Base-by-base conservation (phyloP, 345 rosid species). In the Ceriops tagal region DNA sequence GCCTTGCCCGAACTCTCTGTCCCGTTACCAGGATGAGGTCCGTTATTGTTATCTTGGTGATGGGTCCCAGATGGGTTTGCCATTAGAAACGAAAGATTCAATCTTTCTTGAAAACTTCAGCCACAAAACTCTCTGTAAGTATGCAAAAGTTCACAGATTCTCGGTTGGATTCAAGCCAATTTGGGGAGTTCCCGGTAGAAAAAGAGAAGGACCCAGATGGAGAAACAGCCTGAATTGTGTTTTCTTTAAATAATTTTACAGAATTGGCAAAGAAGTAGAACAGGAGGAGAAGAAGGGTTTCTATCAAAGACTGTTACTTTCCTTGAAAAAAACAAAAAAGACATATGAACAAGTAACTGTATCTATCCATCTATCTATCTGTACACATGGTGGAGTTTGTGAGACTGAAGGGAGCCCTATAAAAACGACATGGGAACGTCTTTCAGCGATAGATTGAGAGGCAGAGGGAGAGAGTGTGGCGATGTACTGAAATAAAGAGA, bases 11-110 rank as follows among this genome's bases (percentile, higher is more conserved):
- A 64, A 65, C 69, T 76, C 13, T 79, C 87, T 3, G 66, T 68
- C 27, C 74, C 75, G 64, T 65, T 64, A 68, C 49, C 73, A 6
- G 81, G 81, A 57, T 69, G 71, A 20, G 68, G 62, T 20, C 81
- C 82, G 77, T 55, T 82, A 55, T 73, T 74, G 0, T 52, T 53
- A 27, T 75, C 80, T 64, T 79, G 87, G 79, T 78, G 81, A 69
- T 74, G 68, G 22, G 52, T 80, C 69, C 84, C 91, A 35, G 86
- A 72, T 26, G 87, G 81, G 71, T 83, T 87, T 32, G 91, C 88
- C 91, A 84, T 87, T 5, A 51, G 6, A 31, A 66, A 72, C 3
- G 16, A 56, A 56, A 7, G 27, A 62, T 68, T 5, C 32, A 60
- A 26, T 10, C 8, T 53, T 31, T 55, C 27, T 53, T 11, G 37